Evolutionary conservation across 805 yeast species (phyloP), one percentile per base, ranked within the genome.

Genomic region (Starmerella sirachaensis): DNA sequence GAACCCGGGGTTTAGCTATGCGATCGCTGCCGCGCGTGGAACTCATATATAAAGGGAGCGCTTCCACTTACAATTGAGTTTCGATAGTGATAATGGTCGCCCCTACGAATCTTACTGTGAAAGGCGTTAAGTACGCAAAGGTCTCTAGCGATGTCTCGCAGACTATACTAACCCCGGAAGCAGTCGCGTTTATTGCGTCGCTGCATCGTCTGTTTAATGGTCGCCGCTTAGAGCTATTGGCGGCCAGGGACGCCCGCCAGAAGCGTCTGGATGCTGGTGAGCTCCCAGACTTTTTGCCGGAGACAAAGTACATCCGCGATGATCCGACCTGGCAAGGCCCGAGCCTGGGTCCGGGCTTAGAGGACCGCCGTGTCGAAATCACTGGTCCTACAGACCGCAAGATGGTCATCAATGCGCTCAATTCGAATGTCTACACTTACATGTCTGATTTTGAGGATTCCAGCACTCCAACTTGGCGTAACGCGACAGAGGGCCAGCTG

Each of bases 401-500:
- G 57, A 76, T 76, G 83, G 81, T 76, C 41, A 74, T 76, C 62
- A 76, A 76, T 49, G 83, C 83, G 25, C 67, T 76, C 53, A 76
- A 76, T 61, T 68, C 81, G 12, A 66, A 66, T 30, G 83, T 76
- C 32, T 78, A 75, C 52, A 75, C 82, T 32, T 77, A 76, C 61
- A 77, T 76, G 83, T 75, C 80, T 38, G 83, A 77, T 56, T 76
- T 76, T 47, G 83, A 77, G 61, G 83, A 76, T 58, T 74, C 81
- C 18, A 65, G 72, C 55, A 72, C 82, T 25, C 83, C 83, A 32
- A 74, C 80, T 30, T 76, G 83, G 83, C 53, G 56, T 53, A 75
- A 75, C 60, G 61, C 72, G 61, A 69, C 71, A 39, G 77, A 73
- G 41, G 83, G 83, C 37, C 83, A 77, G 59, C 74, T 72, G 48